These are phyloP conservation scores for Russula griseocarnosa DNA, from an alignment of 768 basidiomycete genomes.

Conservation along the genomic window DNA sequence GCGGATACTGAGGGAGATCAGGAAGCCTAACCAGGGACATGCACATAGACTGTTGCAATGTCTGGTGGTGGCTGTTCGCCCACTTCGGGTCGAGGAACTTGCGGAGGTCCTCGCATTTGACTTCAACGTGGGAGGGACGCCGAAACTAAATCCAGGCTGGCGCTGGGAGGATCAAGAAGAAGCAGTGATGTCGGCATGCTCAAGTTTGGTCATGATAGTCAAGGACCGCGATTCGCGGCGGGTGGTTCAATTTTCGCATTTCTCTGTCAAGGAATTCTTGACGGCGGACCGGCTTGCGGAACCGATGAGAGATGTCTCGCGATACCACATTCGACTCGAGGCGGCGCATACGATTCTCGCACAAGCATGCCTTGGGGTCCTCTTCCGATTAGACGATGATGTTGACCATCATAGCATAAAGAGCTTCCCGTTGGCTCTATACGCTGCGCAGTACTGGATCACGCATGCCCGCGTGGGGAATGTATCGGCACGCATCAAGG, in stretches of 20 bases:
- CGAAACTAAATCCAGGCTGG: background rate
- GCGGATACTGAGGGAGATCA: too few species aligned
- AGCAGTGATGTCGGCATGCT: conserved; percentile 4
- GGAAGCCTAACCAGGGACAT: too few species aligned
- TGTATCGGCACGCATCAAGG: background rate
- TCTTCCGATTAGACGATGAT: background rate
- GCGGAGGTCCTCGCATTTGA: conserved; percentile 1
- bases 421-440: background rate
- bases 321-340: background rate
- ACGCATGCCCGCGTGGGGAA: background rate
- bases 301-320: background rate
- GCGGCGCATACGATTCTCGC: background rate
- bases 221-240: background rate
- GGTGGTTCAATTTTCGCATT: background rate
- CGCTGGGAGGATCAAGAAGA: background rate
- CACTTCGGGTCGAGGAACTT: too few species aligned
- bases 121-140: background rate
- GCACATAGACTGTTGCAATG: too few species aligned
- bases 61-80: too few species aligned
- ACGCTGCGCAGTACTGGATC: background rate
- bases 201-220: conserved; percentile 1
- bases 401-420: background rate
- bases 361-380: background rate
- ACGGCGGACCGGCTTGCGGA: background rate
- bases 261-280: conserved; percentile 3